Evolutionary conservation across 129 eudicot species (phyloP).

Genomic region (Flaveria robusta): DNA sequence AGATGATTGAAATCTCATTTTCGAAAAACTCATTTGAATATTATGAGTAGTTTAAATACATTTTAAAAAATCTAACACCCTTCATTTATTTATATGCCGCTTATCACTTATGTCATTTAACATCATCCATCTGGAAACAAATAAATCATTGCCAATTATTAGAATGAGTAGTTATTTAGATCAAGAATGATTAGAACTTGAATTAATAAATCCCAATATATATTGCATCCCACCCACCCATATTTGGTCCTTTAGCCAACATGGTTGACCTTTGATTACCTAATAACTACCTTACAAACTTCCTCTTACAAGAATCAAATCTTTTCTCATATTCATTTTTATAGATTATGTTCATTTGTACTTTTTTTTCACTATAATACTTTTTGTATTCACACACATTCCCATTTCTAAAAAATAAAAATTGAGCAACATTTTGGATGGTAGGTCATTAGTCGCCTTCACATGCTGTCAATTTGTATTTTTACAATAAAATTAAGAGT

Average conservation of each 20-base stretch:
- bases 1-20: too few species aligned
- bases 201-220: neutral
- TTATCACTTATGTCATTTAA: neutral
- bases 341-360: neutral
- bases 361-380: neutral
- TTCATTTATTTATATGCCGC: neutral
- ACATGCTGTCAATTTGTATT: too few species aligned
- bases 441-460: too few species aligned
- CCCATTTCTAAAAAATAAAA: too few species aligned
- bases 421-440: too few species aligned
- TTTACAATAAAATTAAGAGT: too few species aligned
- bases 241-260: slow-evolving; percentile 28
- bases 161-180: slow-evolving; percentile 14
- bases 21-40: too few species aligned
- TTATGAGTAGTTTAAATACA: too few species aligned
- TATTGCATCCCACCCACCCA: slow-evolving; percentile 28
- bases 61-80: too few species aligned
- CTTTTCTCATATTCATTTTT: neutral
- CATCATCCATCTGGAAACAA: neutral
- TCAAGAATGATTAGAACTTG: slow-evolving; percentile 29
- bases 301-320: slow-evolving; percentile 20
- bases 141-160: slow-evolving; percentile 39
- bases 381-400: too few species aligned
- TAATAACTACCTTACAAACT: slow-evolving; percentile 25
- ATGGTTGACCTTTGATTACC: slow-evolving; percentile 30